These are phyloP conservation scores for Tylopilus felleus DNA, from an alignment of 768 basidiomycete species.

Conservation along the genomic window DNA sequence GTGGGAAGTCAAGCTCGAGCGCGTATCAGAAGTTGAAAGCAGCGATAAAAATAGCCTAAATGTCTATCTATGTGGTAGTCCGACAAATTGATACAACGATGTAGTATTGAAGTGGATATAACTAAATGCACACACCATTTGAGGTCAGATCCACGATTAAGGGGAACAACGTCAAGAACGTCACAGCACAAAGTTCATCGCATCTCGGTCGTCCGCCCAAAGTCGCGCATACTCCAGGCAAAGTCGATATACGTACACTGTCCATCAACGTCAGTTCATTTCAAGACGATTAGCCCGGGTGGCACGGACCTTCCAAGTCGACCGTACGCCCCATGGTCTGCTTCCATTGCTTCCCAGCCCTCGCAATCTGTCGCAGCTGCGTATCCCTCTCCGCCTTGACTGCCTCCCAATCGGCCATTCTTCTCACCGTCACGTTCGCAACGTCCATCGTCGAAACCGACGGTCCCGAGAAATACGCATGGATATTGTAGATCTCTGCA, in stretches of 20 bases:
- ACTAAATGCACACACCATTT: too few relatives aligned
- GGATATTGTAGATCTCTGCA: conserved; percentile 89
- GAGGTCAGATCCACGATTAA: too few relatives aligned
- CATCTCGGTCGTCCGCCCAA: conserved; percentile 78
- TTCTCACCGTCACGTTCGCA: conserved; percentile 47
- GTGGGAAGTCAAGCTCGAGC: too few relatives aligned
- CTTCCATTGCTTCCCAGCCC: conserved; percentile 93
- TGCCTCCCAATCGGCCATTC: conserved; percentile 28
- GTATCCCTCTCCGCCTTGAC: conserved; percentile 59
- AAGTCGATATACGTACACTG: conserved; percentile 84
- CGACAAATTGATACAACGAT: too few relatives aligned
- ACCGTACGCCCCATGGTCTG: conserved; percentile 72
- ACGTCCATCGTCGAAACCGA: conserved; percentile 53
- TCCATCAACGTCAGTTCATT: not conserved
- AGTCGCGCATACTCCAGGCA: conserved; percentile 87
- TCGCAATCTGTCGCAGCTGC: conserved; percentile 75
- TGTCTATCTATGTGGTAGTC: too few relatives aligned
- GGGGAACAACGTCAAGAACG: too few relatives aligned
- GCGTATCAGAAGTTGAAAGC: too few relatives aligned
- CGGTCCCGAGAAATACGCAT: conserved; percentile 90
- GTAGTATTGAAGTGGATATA: too few relatives aligned
- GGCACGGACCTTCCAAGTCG: conserved; percentile 86
- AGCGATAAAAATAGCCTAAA: too few relatives aligned
- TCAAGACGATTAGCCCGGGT: not conserved
- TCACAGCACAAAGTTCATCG: conserved; percentile 43